Base-by-base conservation (phyloP, 2,329 filamentous ascomycete species). In the Microcyclospora pomicola region DNA sequence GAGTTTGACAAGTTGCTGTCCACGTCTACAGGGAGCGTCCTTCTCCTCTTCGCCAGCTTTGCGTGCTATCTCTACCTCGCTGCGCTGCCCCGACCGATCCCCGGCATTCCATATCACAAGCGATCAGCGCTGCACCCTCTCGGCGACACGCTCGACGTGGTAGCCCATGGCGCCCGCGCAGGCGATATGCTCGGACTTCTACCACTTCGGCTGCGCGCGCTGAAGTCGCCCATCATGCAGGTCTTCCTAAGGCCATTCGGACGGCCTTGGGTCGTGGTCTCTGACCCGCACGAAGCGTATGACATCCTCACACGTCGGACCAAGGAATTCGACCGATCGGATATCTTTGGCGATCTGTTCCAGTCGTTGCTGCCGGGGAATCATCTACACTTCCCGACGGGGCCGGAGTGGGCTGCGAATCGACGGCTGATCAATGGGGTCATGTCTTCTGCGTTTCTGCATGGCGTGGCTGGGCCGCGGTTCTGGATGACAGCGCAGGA, bases 71-170 rank as follows among this genome's bases (percentile, higher is more conserved):
- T 44, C 33, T 42, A 44, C 36, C 39, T 36, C 9, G 19, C 27
- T 15, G 38, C 37, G 5, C 39, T 68, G 0, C 67, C 65, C 1
- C 62, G 57, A 34, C 66, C 67, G 2, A 54, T 70, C 3, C 50
- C 62, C 2, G 61, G 60, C 5, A 69, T 71, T 32, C 65, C 68
- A 2, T 64, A 67, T 56, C 64, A 67, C 42, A 45, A 42, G 10
- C 46, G 52, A 13, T 55, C 65, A 0, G 51, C 55, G 2, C 44
- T 41, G 1, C 52, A 48, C 27, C 24, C 68, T 0, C 48, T 68
- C 10, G 67, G 67, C 5, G 66, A 71, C 42, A 43, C 64, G 1
- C 61, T 62, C 1, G 61, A 60, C 33, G 56, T 65, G 44, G 48
- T 65, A 37, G 46, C 47, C 19, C 7, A 24, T 24, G 19, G 19